phyloP scores from a whole-genome alignment of 1,139 yeast genomes.

The Yamadazyma siamensis region DNA sequence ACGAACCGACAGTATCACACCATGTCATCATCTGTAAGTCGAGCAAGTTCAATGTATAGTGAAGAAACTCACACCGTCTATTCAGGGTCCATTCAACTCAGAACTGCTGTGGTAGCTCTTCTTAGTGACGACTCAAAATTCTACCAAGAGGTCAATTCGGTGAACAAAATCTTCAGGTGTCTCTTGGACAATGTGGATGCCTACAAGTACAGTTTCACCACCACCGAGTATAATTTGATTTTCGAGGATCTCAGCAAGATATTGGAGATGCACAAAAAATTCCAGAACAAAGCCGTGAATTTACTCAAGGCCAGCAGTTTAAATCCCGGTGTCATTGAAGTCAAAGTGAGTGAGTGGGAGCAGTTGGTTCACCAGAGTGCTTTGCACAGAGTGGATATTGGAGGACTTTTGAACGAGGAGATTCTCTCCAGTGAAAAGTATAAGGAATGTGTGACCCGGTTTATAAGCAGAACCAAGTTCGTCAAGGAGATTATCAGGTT shows the following conservation, averaged over 20 bases:
- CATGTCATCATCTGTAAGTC: too few species aligned
- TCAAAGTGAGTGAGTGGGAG: too few species aligned
- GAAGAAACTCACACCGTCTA: too few species aligned
- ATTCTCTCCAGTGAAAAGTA: constrained; percentile 9
- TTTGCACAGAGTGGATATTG: constrained; percentile 17
- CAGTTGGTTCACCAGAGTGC: constrained; percentile 17
- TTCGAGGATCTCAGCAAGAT: constrained; percentile 11
- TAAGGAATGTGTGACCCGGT: constrained; percentile 3
- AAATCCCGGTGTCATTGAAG: too few species aligned
- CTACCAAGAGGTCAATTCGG: constrained; percentile 8
- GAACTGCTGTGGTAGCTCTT: too few species aligned
- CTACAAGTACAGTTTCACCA: constrained; percentile 11
- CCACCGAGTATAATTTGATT: constrained; percentile 13
- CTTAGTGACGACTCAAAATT: constrained; percentile 15
- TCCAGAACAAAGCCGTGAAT: too few species aligned
- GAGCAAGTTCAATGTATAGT: too few species aligned
- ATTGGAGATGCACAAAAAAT: constrained; percentile 6
- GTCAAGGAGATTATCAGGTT: constrained; percentile 4
- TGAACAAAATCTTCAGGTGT: constrained; percentile 11
- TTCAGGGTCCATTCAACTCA: too few species aligned
- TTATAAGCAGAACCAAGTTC: constrained; percentile 6
- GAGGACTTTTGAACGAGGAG: constrained; percentile 10
- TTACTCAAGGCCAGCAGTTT: too few species aligned
- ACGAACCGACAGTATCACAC: too few species aligned
- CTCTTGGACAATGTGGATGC: constrained; percentile 9